Evolutionary conservation across 257 asterid species (phyloP).

Genomic region (Solanum bulbocastanum): DNA sequence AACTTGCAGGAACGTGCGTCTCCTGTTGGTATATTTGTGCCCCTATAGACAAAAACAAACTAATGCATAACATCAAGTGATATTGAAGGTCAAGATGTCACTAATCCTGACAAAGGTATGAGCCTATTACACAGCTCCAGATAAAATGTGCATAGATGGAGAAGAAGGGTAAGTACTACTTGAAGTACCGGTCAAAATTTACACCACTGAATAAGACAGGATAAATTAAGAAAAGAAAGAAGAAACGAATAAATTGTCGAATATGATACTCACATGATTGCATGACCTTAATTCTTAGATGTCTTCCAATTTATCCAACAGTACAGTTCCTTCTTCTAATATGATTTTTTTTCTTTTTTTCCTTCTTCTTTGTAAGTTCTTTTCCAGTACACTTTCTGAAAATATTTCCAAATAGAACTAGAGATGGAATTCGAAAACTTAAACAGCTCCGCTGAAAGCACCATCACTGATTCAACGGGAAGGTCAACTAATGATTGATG

Average conservation of each 20-base stretch:
- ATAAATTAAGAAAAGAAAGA: background rate
- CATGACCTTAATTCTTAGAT: background rate
- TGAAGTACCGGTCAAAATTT: background rate
- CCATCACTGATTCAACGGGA: background rate
- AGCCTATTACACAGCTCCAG: background rate
- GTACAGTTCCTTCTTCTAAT: background rate
- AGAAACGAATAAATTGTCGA: background rate
- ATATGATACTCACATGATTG: background rate
- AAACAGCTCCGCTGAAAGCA: background rate
- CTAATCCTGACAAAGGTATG: background rate
- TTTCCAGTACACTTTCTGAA: background rate
- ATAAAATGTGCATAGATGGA: background rate
- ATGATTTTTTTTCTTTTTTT: background rate
- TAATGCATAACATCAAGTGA: background rate
- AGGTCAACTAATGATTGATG: background rate
- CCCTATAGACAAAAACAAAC: background rate
- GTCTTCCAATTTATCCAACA: background rate
- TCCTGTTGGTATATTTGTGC: background rate
- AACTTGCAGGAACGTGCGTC: background rate
- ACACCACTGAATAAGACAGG: background rate
- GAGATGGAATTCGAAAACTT: background rate
- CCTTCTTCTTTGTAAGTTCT: background rate
- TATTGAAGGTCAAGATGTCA: background rate
- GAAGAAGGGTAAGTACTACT: background rate
- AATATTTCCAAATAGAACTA: background rate